Percentiles rank a stretch among this genome's conserved stretches.
phyloP scores from a whole-genome alignment of 2,329 filamentous ascomycete genomes.

The Hortaea werneckii region DNA sequence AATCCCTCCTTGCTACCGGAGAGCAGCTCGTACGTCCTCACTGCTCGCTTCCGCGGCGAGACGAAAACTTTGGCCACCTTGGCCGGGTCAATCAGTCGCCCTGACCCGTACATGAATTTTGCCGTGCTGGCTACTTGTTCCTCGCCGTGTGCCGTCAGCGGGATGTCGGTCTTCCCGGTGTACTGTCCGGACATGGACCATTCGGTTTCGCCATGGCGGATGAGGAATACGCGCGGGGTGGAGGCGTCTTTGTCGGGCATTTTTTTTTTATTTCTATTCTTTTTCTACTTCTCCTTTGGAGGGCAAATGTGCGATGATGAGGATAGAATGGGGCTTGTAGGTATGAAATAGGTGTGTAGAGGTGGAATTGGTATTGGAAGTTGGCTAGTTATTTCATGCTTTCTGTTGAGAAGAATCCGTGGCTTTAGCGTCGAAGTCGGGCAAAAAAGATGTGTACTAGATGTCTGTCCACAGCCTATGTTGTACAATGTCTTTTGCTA shows the following conservation, averaged over 20 bases:
- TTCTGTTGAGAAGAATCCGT: too few relatives aligned
- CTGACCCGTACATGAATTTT: slow-evolving; percentile 38
- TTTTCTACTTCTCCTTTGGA: background rate
- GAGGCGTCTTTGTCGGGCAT: slow-evolving; percentile 29
- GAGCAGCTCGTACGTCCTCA: slow-evolving; percentile 39
- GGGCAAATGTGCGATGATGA: background rate
- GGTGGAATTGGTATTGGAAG: too few relatives aligned
- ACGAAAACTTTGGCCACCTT: slow-evolving; percentile 39
- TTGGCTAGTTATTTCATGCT: too few relatives aligned
- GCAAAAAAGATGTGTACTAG: too few relatives aligned
- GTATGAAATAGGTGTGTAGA: too few relatives aligned
- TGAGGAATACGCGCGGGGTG: slow-evolving; percentile 66
- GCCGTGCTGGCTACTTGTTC: slow-evolving; percentile 42
- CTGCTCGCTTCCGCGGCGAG: slow-evolving; percentile 41
- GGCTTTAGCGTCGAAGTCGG: too few relatives aligned
- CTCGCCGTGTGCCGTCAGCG: slow-evolving; percentile 71
- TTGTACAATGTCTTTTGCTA: too few relatives aligned
- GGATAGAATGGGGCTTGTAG: background rate
- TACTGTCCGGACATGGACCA: slow-evolving; percentile 78
- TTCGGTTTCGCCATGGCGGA: slow-evolving; percentile 89
- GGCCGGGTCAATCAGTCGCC: slow-evolving; percentile 42
- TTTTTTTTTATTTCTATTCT: background rate
- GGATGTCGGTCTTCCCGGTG: slow-evolving; percentile 78
- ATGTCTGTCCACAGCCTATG: too few relatives aligned
- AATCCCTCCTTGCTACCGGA: slow-evolving; percentile 24